A percentile compares a stretch with the other conserved stretches of the same genome.
Evolutionary conservation across 148 eudicot species (phyloP).

Genomic region (Amaranthus cruentus): DNA sequence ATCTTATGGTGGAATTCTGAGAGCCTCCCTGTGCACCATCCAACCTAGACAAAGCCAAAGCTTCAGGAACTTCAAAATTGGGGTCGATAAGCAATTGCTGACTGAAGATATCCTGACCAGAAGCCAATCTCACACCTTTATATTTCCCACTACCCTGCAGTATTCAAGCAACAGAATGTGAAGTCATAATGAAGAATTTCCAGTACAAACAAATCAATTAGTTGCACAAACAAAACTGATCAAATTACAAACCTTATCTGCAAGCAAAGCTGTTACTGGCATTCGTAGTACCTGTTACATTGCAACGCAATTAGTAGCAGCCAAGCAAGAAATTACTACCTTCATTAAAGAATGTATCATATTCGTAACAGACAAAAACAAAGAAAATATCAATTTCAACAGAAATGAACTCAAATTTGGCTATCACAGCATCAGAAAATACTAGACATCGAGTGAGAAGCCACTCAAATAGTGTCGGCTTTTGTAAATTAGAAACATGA

Average conservation of each 20-base stretch:
- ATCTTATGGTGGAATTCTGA: constrained; percentile 18
- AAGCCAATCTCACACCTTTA: constrained; percentile 63
- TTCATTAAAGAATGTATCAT: not conserved
- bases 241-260: constrained; percentile 55
- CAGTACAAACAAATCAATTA: not conserved
- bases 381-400: not conserved
- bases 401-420: not conserved
- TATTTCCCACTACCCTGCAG: constrained; percentile 58
- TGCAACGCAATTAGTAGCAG: not conserved
- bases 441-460: not conserved
- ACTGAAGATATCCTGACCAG: constrained; percentile 90
- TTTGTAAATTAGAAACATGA: not conserved
- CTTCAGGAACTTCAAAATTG: constrained; percentile 34
- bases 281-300: constrained; percentile 70
- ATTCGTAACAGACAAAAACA: not conserved
- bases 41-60: constrained; percentile 24
- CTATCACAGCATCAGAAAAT: not conserved
- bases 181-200: not conserved
- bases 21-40: constrained; percentile 23
- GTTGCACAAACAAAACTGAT: not conserved
- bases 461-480: not conserved
- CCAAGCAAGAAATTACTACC: not conserved
- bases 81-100: constrained; percentile 65
- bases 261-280: constrained; percentile 56
- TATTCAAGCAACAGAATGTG: not conserved